Conservation (phyloP, 345 rosid genomes). For the Boechera stricta region DNA sequence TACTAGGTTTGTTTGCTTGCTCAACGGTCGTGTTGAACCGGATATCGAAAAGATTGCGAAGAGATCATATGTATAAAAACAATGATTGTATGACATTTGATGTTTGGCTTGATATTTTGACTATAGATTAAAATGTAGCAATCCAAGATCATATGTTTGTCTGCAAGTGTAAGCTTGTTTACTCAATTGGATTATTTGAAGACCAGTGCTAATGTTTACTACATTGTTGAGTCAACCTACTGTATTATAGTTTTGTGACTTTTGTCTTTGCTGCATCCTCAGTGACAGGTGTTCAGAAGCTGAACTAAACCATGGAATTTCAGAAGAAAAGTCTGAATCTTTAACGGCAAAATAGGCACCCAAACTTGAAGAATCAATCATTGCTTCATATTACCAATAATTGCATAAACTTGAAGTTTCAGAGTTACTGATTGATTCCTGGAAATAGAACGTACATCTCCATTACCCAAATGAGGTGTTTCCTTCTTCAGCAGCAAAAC, state of each 20-base stretch:
- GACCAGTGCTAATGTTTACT: neutral
- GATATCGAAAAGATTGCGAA: constrained; percentile 18
- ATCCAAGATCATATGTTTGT: neutral
- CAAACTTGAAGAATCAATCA: neutral
- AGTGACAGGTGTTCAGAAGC: neutral
- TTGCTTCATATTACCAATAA: neutral
- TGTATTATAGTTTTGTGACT: no score
- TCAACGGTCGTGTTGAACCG: constrained; percentile 35
- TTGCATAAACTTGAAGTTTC: neutral
- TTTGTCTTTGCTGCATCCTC: neutral
- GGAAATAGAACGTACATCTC: neutral
- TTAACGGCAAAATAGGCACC: neutral
- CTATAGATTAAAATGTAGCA: constrained; percentile 9
- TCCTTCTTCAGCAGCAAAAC: neutral
- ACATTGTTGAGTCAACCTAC: no score
- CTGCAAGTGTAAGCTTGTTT: neutral
- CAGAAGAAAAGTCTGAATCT: neutral
- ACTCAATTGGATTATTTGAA: neutral
- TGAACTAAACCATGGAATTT: neutral
- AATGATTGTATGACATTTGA: constrained; percentile 39
- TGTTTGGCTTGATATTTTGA: constrained; percentile 35
- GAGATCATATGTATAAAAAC: constrained; percentile 39
- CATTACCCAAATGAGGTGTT: neutral
- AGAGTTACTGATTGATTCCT: neutral
- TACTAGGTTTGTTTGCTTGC: constrained; percentile 37